Percentiles rank a stretch among this genome's conserved stretches.
Conservation (phyloP, 495 filamentous ascomycete genomes). For the Penicillium manginii region DNA sequence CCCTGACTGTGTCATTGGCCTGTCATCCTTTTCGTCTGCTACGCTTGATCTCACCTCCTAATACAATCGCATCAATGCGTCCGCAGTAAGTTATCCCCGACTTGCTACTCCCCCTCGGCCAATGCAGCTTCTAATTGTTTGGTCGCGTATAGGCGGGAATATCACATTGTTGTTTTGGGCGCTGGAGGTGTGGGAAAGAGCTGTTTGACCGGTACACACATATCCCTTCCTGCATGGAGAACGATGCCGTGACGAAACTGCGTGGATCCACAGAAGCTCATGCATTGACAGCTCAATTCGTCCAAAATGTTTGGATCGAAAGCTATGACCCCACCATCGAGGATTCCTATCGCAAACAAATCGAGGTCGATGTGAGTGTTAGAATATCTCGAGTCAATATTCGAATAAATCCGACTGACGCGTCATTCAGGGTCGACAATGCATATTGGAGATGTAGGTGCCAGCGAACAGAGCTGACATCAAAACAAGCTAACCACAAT, state of each 20-base stretch:
- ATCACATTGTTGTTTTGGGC: constrained; percentile 89
- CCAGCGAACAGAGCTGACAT: not conserved
- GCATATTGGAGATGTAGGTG: constrained; percentile 91
- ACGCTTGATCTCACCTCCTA: not conserved
- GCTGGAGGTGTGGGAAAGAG: constrained; percentile 97
- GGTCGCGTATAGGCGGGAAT: constrained; percentile 67
- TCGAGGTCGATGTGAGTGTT: constrained; percentile 82
- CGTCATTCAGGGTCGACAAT: constrained; percentile 78
- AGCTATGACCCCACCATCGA: constrained; percentile 99
- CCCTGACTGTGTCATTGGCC: constrained; percentile 4
- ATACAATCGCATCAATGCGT: constrained; percentile 44
- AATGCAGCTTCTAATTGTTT: constrained; percentile 29
- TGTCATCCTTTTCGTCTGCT: not conserved
- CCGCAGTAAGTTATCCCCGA: constrained; percentile 49
- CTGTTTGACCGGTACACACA: constrained; percentile 85
- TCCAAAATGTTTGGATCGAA: constrained; percentile 99
- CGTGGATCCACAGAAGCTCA: constrained; percentile 16
- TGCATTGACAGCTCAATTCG: constrained; percentile 80
- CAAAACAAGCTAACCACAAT: constrained; percentile 8
- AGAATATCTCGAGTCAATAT: not conserved
- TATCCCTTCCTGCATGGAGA: not conserved
- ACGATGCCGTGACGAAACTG: constrained; percentile 5
- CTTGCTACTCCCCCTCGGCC: constrained; percentile 11
- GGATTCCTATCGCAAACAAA: constrained; percentile 93
- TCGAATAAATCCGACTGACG: not conserved